Percentiles rank a stretch among this genome's conserved stretches.
These are phyloP conservation scores for Pseudognaphalium luteoalbum DNA, from an alignment of 129 eudicot genomes.

Conservation along the genomic window DNA sequence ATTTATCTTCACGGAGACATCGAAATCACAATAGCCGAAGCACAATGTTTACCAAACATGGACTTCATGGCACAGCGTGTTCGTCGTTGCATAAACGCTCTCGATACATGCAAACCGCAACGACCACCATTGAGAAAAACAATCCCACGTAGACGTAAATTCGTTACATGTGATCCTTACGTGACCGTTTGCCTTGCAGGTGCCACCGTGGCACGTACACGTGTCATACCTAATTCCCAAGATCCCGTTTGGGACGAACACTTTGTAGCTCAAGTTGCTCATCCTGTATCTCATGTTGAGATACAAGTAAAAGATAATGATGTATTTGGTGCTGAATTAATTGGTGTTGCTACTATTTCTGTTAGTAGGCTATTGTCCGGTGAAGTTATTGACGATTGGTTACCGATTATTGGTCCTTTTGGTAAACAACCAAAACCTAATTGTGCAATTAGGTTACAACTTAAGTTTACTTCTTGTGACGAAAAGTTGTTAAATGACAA, in stretches of 20 bases:
- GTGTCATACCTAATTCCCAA: conserved; percentile 62
- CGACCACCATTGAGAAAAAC: neutral
- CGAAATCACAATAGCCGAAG: conserved; percentile 62
- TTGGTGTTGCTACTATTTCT: conserved; percentile 61
- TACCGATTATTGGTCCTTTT: conserved; percentile 47
- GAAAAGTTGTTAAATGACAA: conserved; percentile 13
- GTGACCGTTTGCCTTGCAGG: conserved; percentile 76
- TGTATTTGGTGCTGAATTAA: conserved; percentile 67
- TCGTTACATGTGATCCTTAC: conserved; percentile 86
- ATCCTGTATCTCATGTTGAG: conserved; percentile 63
- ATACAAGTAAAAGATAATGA: conserved; percentile 83
- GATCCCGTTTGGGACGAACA: conserved; percentile 74
- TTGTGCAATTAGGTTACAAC: conserved; percentile 49
- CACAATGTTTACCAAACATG: conserved; percentile 70
- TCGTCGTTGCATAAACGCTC: conserved; percentile 50
- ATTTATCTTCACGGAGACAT: conserved; percentile 69
- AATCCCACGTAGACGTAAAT: conserved; percentile 36
- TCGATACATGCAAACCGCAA: conserved; percentile 39
- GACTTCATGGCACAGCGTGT: conserved; percentile 59
- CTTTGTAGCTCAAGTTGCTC: conserved; percentile 62
- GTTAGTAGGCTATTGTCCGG: conserved; percentile 50
- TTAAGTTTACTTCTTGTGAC: conserved; percentile 47
- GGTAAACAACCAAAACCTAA: conserved; percentile 68
- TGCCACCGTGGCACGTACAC: conserved; percentile 77
- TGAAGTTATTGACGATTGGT: conserved; percentile 67